Conservation (phyloP, 495 filamentous ascomycete species). For the Xylaria sp. region DNA sequence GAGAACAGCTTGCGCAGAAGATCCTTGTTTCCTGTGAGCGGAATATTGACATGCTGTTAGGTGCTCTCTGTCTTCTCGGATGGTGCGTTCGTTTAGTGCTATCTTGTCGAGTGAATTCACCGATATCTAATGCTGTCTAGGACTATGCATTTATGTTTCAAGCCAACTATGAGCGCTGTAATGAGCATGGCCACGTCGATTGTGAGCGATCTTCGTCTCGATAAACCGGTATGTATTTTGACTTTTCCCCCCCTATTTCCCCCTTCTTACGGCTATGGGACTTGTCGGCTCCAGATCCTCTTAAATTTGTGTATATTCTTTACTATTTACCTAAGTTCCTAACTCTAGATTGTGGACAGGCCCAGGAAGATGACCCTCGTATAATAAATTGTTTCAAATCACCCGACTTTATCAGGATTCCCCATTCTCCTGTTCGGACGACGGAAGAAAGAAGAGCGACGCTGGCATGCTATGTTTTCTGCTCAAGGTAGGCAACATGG, state of each 20-base stretch:
- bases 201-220: slow-evolving; percentile 62
- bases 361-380: slow-evolving; percentile 35
- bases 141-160: slow-evolving; percentile 41
- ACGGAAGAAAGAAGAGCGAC: slow-evolving; percentile 41
- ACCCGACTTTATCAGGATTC: slow-evolving; percentile 30
- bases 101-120: not conserved
- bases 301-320: not conserved
- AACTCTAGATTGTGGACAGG: not conserved
- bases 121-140: slow-evolving; percentile 21
- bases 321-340: not conserved
- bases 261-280: not conserved
- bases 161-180: slow-evolving; percentile 50
- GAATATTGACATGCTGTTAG: slow-evolving; percentile 59
- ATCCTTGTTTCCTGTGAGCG: slow-evolving; percentile 51
- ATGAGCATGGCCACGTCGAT: slow-evolving; percentile 59
- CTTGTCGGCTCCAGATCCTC: not conserved
- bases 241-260: not conserved
- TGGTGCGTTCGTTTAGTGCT: slow-evolving; percentile 41
- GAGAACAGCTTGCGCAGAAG: slow-evolving; percentile 49
- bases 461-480: slow-evolving; percentile 36
- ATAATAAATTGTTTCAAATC: slow-evolving; percentile 38
- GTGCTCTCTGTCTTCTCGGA: slow-evolving; percentile 52
- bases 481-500: slow-evolving; percentile 31
- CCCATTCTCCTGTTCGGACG: slow-evolving; percentile 31
- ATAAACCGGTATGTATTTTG: slow-evolving; percentile 43